These are phyloP conservation scores for Chrysosporium queenslandicum DNA, from an alignment of 2,329 filamentous ascomycete genomes.

Conservation along the genomic window DNA sequence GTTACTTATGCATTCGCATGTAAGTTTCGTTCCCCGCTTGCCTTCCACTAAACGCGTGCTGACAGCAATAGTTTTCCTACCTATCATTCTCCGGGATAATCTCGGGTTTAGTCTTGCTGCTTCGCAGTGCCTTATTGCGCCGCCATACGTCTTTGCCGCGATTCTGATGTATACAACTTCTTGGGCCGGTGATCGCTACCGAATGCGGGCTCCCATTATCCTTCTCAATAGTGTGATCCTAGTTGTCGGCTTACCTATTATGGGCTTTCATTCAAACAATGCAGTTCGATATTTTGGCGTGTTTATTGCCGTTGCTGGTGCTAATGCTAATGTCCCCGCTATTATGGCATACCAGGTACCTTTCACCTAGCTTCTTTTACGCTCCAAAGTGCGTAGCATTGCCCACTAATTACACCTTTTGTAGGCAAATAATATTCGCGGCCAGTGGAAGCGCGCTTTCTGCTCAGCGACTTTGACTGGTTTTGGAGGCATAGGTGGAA, in stretches of 20 bases:
- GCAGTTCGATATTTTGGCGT: conserved; percentile 57
- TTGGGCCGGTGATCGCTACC: conserved; percentile 54
- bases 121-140: conserved; percentile 58
- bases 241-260: conserved; percentile 56
- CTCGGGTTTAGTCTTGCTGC: conserved; percentile 54
- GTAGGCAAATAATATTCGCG: conserved; percentile 63
- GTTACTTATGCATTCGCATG: conserved; percentile 62
- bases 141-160: conserved; percentile 53
- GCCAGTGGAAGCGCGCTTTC: conserved; percentile 73
- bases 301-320: conserved; percentile 59
- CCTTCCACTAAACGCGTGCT: background rate
- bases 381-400: background rate
- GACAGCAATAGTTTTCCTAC: conserved; percentile 44
- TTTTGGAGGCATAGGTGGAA: conserved; percentile 63
- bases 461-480: conserved; percentile 62
- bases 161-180: conserved; percentile 49
- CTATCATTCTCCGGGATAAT: conserved; percentile 52
- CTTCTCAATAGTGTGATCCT: conserved; percentile 53
- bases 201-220: conserved; percentile 54
- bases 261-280: conserved; percentile 50
- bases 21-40: background rate
- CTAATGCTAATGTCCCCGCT: conserved; percentile 61
- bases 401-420: background rate
- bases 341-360: conserved; percentile 56
- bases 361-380: background rate